Conservation (phyloP, 805 yeast species). For the Ogataea methylovora region DNA sequence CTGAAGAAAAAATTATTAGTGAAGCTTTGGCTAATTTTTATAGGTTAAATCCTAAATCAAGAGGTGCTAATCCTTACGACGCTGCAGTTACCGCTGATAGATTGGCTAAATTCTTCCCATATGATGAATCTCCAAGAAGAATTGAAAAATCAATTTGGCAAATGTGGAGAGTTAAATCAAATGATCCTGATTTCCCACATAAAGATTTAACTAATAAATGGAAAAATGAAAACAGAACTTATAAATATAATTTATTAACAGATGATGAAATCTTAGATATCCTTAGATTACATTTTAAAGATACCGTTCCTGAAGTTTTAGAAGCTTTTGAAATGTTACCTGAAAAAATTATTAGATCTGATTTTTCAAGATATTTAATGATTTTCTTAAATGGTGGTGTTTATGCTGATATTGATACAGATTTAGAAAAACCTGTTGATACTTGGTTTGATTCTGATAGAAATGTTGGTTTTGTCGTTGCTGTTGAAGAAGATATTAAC, state of each 20-base stretch:
- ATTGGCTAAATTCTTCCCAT: slow-evolving; percentile 23
- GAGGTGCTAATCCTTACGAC: slow-evolving; percentile 27
- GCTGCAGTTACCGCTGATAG: slow-evolving; percentile 24
- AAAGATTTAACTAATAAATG: slow-evolving; percentile 22
- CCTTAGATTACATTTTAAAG: slow-evolving; percentile 19
- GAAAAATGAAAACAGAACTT: slow-evolving; percentile 27
- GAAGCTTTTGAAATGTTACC: slow-evolving; percentile 48
- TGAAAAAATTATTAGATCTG: slow-evolving; percentile 42
- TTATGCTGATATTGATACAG: slow-evolving; percentile 55
- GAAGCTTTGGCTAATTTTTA: slow-evolving; percentile 23
- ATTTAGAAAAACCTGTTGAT: slow-evolving; percentile 46
- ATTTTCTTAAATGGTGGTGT: slow-evolving; percentile 51
- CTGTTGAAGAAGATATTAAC: slow-evolving; percentile 47
- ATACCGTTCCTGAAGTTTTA: slow-evolving; percentile 42
- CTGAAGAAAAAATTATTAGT: slow-evolving; percentile 18
- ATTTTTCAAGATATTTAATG: slow-evolving; percentile 49
- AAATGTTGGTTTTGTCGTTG: slow-evolving; percentile 45
- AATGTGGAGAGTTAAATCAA: slow-evolving; percentile 27
- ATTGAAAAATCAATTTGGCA: slow-evolving; percentile 26
- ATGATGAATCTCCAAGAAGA: slow-evolving; percentile 24
- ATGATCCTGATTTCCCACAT: slow-evolving; percentile 28
- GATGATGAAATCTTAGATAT: slow-evolving; percentile 25
- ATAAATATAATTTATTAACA: slow-evolving; percentile 22
- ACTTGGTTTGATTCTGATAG: slow-evolving; percentile 53
- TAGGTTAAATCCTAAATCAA: slow-evolving; percentile 23